Evolutionary conservation across 1,139 yeast species (phyloP).

Genomic region (Neolecta irregularis): DNA sequence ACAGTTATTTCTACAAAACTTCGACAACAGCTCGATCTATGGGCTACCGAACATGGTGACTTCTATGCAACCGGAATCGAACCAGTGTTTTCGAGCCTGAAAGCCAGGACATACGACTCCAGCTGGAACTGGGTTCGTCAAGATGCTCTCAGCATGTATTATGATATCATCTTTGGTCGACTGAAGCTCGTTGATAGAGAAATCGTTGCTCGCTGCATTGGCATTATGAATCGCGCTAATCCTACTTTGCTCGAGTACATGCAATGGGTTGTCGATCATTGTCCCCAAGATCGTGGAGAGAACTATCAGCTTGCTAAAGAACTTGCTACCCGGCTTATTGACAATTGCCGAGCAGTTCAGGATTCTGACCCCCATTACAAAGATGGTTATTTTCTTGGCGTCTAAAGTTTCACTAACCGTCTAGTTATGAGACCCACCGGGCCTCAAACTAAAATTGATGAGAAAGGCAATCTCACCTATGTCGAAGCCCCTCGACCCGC

Average conservation of each 20-base stretch:
- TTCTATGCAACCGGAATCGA: conserved; percentile 81
- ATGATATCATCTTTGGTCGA: conserved; percentile 88
- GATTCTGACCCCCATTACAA: conserved; percentile 79
- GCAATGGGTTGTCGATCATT: conserved; percentile 93
- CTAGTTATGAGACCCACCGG: conserved; percentile 89
- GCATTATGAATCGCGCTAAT: conserved; percentile 93
- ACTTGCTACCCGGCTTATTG: conserved; percentile 84
- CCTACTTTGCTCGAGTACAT: conserved; percentile 86
- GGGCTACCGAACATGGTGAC: conserved; percentile 93
- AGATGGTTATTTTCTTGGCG: too few relatives aligned
- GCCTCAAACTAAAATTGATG: conserved; percentile 77
- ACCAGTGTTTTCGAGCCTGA: conserved; percentile 78
- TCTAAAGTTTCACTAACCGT: too few relatives aligned
- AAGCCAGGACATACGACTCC: conserved; percentile 91
- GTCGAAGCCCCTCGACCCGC: conserved; percentile 77
- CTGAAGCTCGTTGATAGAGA: conserved; percentile 84
- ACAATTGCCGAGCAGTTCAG: conserved; percentile 81
- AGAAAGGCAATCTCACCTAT: conserved; percentile 74
- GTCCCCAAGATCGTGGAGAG: conserved; percentile 80
- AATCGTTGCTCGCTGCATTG: conserved; percentile 89
- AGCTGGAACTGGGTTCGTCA: conserved; percentile 99
- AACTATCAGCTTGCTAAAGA: conserved; percentile 74
- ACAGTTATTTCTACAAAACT: conserved; percentile 71
- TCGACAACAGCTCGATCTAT: conserved; percentile 80
- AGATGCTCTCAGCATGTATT: conserved; percentile 85